Base-by-base conservation (phyloP, 371 early-diverging fungal genomes). In the Mucor plumbeus region DNA sequence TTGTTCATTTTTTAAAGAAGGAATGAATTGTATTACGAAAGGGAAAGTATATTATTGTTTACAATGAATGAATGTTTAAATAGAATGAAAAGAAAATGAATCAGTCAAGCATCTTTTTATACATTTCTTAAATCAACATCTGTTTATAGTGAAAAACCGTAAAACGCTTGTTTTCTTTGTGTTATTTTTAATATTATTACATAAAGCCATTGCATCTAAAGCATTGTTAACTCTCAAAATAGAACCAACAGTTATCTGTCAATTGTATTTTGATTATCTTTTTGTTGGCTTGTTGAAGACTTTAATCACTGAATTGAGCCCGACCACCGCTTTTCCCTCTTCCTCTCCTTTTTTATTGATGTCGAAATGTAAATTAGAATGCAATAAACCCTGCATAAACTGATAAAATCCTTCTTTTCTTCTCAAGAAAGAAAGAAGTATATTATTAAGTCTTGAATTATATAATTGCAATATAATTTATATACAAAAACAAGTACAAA, bases 331-430 rank as follows among this genome's bases (percentile, higher is more conserved):
- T n/a, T n/a, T n/a, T n/a, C n/a, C n/a, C n/a, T n/a, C n/a, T n/a
- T 21, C 21, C 8, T 26, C 50, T 11, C 26, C 5, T 38, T 38
- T 38, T 38, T 38, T 38, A 26, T 21, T 48, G 48, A 7, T 50
- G 26, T 50, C 50, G 50, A 50, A 21, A 26, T 21, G 50, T 50
- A 50, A 50, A 50, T 50, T 19, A 26, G 21, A 4, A 50, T 50
- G 50, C 11, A 50, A 50, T 50, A 50, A 50, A 50, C 50, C 50
- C 50, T 50, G 50, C 50, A 50, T 50, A 26, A 50, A 50, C 19
- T 26, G 50, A 26, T 21, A 26, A 50, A 26, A 50, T 26, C 4
- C 38, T 38, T 38, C 11, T 21, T 17, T 17, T 11, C 21, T 26
- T 26, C 26, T 26, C 26, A 26, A 50, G 50, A 19, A 50, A 50